phyloP scores from a whole-genome alignment of 2,329 filamentous ascomycete species.

The Cadophora sp. region DNA sequence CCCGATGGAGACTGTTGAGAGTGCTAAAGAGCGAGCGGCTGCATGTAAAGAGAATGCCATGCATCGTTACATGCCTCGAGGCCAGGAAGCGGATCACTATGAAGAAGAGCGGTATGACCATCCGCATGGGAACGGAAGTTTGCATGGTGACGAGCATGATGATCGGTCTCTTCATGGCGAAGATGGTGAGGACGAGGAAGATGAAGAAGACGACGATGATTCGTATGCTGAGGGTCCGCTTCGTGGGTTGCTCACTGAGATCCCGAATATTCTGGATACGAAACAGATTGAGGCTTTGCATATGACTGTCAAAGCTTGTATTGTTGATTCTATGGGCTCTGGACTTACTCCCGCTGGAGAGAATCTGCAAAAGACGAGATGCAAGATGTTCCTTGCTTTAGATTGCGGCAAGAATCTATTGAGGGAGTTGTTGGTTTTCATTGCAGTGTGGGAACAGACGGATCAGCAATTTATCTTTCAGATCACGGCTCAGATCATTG shows the following conservation, averaged over 20 bases:
- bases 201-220: constrained; percentile 76
- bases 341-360: constrained; percentile 71
- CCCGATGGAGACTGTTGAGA: constrained; percentile 65
- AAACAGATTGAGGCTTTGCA: constrained; percentile 95
- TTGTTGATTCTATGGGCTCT: constrained; percentile 81
- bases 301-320: constrained; percentile 96
- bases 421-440: constrained; percentile 91
- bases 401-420: constrained; percentile 91
- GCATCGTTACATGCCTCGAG: constrained; percentile 52
- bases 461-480: constrained; percentile 96
- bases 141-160: constrained; percentile 56
- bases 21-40: constrained; percentile 62
- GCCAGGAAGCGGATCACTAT: constrained; percentile 49
- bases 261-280: constrained; percentile 91
- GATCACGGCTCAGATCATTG: constrained; percentile 94
- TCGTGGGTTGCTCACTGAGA: constrained; percentile 87
- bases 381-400: constrained; percentile 86
- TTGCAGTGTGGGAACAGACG: constrained; percentile 94
- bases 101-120: constrained; percentile 58
- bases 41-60: constrained; percentile 66
- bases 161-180: constrained; percentile 49
- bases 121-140: constrained; percentile 44
- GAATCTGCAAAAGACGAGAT: constrained; percentile 89
- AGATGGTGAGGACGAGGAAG: constrained; percentile 61
- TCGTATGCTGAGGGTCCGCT: constrained; percentile 81